Percentiles rank a stretch among this genome's conserved stretches.
phyloP scores from a whole-genome alignment of 352 stramenopile genomes.

The Thraustochytrium aureum region DNA sequence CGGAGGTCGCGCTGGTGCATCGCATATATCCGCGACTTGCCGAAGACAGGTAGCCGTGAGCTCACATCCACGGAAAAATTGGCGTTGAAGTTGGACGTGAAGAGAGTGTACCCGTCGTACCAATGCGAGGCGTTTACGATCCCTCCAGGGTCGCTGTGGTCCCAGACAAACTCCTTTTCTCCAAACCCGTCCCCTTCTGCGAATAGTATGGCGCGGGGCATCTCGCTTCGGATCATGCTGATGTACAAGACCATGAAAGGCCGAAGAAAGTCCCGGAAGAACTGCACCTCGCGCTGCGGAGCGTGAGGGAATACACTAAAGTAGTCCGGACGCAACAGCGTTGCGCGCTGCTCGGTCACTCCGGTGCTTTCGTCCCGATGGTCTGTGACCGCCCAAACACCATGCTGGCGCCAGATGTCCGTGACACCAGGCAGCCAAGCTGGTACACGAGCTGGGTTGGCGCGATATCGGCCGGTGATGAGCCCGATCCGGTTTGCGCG shows the following conservation, averaged over 20 bases:
- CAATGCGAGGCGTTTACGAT: slow-evolving; percentile 49
- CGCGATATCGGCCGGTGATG: slow-evolving; percentile 25
- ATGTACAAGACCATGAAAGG: slow-evolving; percentile 55
- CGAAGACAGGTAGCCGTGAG: slow-evolving; percentile 41
- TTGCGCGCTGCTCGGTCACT: neutral
- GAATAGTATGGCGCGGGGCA: slow-evolving; percentile 72
- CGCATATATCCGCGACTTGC: slow-evolving; percentile 2
- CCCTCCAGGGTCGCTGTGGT: slow-evolving; percentile 35
- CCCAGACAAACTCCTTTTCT: slow-evolving; percentile 48
- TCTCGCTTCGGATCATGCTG: slow-evolving; percentile 65
- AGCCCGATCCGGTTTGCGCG: slow-evolving; percentile 37
- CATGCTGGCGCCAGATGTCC: slow-evolving; percentile 71
- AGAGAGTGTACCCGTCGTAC: slow-evolving; percentile 75
- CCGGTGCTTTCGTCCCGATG: neutral
- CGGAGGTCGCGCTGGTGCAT: slow-evolving; percentile 43
- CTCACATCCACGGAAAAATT: slow-evolving; percentile 47
- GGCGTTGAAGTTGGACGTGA: slow-evolving; percentile 59
- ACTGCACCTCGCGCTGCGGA: slow-evolving; percentile 28
- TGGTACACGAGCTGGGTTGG: slow-evolving; percentile 40
- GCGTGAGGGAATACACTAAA: slow-evolving; percentile 61
- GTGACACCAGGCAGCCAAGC: slow-evolving; percentile 67
- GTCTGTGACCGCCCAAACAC: slow-evolving; percentile 66
- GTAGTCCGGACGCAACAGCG: slow-evolving; percentile 66
- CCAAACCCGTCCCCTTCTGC: slow-evolving; percentile 62
- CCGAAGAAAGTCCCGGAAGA: slow-evolving; percentile 53